phyloP scores from a whole-genome alignment of 169 alveolate species.

The Plasmodium gonderi region DNA sequence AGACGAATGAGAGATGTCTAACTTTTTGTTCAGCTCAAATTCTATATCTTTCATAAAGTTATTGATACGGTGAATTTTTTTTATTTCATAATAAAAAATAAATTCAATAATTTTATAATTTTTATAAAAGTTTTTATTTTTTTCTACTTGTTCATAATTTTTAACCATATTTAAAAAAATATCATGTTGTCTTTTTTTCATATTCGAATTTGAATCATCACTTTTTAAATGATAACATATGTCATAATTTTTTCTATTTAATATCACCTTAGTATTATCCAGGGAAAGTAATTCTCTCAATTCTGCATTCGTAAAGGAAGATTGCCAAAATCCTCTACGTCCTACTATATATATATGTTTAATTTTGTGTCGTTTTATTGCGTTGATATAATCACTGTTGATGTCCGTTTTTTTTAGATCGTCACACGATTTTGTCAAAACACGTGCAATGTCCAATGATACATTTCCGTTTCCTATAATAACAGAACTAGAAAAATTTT shows the following conservation, averaged over 20 bases:
- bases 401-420: conserved; percentile 56
- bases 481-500: conserved; percentile 42
- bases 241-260: conserved; percentile 49
- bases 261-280: conserved; percentile 37
- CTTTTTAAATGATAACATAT: conserved; percentile 32
- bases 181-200: conserved; percentile 53
- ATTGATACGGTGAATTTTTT: conserved; percentile 1
- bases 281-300: conserved; percentile 50
- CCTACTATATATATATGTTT: conserved; percentile 61
- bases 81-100: conserved; percentile 48
- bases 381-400: conserved; percentile 15
- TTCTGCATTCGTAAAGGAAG: conserved; percentile 64
- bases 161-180: conserved; percentile 51
- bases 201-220: conserved; percentile 33
- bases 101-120: conserved; percentile 55
- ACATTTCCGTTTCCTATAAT: conserved; percentile 92
- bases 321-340: conserved; percentile 47
- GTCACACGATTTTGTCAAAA: conserved; percentile 67
- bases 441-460: conserved; percentile 87
- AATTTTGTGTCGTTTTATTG: conserved; percentile 5
- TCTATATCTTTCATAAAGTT: conserved; percentile 20
- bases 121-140: conserved; percentile 50
- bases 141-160: conserved; percentile 40
- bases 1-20: neutral
- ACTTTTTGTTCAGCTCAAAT: conserved; percentile 36